Evolutionary conservation across 495 filamentous ascomycete genomes (phyloP).

Genomic region (Aspergillus cristatus): DNA sequence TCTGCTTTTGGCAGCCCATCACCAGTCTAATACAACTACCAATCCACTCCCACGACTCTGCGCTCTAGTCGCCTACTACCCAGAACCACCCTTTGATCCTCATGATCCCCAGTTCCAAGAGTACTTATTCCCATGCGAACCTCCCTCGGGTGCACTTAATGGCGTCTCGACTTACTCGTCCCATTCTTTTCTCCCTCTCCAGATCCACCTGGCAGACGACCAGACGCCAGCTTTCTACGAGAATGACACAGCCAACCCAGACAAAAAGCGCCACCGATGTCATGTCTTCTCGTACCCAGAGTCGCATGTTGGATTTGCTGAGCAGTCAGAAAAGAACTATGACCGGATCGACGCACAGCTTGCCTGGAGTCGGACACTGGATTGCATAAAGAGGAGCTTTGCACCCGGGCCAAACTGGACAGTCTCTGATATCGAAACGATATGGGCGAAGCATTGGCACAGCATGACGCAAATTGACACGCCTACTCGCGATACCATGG

Average conservation of each 20-base stretch:
- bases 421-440: slow-evolving; percentile 49
- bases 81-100: slow-evolving; percentile 39
- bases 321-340: slow-evolving; percentile 40
- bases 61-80: slow-evolving; percentile 55
- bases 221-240: slow-evolving; percentile 37
- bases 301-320: slow-evolving; percentile 48
- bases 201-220: slow-evolving; percentile 39
- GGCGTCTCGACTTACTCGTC: slow-evolving; percentile 11
- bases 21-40: slow-evolving; percentile 35
- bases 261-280: slow-evolving; percentile 37
- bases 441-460: slow-evolving; percentile 51
- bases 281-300: slow-evolving; percentile 39
- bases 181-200: slow-evolving; percentile 34
- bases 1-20: slow-evolving; percentile 44
- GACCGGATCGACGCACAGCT: slow-evolving; percentile 41
- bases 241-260: slow-evolving; percentile 12
- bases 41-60: slow-evolving; percentile 41
- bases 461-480: slow-evolving; percentile 19
- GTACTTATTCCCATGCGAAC: slow-evolving; percentile 29
- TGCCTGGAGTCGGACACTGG: slow-evolving; percentile 47
- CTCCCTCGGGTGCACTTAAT: too few species aligned
- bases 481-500: slow-evolving; percentile 9
- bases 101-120: slow-evolving; percentile 37
- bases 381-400: slow-evolving; percentile 45
- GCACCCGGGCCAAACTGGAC: slow-evolving; percentile 30